Percentiles rank a stretch among this genome's conserved stretches.
phyloP scores from a whole-genome alignment of 768 basidiomycete genomes.

The Mrakia hoshinonis region DNA sequence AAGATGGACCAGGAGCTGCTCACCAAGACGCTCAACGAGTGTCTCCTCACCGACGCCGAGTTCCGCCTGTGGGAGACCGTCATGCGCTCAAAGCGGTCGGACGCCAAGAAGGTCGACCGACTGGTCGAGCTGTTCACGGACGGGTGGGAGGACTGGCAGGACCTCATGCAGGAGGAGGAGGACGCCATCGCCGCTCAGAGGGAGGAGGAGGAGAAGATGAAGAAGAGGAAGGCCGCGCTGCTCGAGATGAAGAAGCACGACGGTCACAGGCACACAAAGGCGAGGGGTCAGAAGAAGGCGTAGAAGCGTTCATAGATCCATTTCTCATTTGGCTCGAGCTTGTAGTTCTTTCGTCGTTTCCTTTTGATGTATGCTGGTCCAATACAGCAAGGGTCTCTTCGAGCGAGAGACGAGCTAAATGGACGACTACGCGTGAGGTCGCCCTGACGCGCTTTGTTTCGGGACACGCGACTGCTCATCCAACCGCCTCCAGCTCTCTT shows the following conservation, averaged over 20 bases:
- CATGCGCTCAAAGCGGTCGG: constrained; percentile 30
- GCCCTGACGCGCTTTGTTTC: too few species aligned
- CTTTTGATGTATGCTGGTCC: background rate
- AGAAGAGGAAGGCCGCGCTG: constrained; percentile 2
- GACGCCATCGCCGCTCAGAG: background rate
- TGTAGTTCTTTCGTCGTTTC: background rate
- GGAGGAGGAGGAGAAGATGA: constrained; percentile 4
- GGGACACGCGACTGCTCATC: too few species aligned
- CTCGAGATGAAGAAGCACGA: constrained; percentile 2
- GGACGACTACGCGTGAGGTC: too few species aligned
- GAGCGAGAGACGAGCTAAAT: too few species aligned
- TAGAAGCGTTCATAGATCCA: background rate
- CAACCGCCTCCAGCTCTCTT: background rate
- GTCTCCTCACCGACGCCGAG: constrained; percentile 37
- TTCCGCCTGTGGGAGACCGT: constrained; percentile 34
- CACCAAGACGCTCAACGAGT: constrained; percentile 34
- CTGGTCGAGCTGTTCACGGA: constrained; percentile 37
- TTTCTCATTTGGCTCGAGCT: background rate
- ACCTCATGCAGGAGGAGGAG: constrained; percentile 18
- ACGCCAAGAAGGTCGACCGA: constrained; percentile 33
- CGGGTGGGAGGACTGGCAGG: constrained; percentile 39
- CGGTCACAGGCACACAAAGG: constrained; percentile 7
- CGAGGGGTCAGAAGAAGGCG: too few species aligned
- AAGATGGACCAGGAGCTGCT: constrained; percentile 31
- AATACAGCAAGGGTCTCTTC: background rate